Evolutionary conservation across 768 basidiomycete genomes (phyloP).

Genomic region (Galerina sulciceps): DNA sequence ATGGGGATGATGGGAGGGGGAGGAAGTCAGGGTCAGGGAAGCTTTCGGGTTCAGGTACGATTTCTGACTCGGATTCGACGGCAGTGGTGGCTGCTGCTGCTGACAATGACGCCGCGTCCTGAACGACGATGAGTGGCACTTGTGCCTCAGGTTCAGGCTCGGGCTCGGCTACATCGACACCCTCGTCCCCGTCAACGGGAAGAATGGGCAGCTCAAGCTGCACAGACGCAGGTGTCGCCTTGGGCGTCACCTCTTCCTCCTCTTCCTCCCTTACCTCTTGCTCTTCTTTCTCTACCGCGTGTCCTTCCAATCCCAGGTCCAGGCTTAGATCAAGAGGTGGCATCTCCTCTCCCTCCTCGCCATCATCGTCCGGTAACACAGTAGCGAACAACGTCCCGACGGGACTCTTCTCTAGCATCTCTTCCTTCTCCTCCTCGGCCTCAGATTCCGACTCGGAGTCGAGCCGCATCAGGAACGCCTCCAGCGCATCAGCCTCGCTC

Average conservation of each 20-base stretch:
- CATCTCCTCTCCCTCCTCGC: neutral
- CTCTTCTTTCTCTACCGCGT: neutral
- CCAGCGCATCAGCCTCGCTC: neutral
- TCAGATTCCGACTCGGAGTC: neutral
- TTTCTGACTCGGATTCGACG: neutral
- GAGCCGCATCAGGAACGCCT: neutral
- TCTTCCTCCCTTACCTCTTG: slow-evolving; percentile 4
- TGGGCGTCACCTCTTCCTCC: slow-evolving; percentile 18
- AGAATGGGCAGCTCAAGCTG: slow-evolving; percentile 7
- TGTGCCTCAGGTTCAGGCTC: neutral
- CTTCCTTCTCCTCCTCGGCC: neutral
- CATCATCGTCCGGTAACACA: slow-evolving; percentile 9
- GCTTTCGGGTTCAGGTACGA: neutral
- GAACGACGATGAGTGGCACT: neutral
- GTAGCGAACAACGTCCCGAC: slow-evolving; percentile 13
- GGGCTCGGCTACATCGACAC: too few relatives aligned
- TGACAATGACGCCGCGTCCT: neutral
- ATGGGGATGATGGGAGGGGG: slow-evolving; percentile 34
- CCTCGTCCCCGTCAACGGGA: neutral
- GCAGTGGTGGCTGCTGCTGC: neutral
- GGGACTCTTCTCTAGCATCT: slow-evolving; percentile 18
- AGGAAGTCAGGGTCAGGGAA: slow-evolving; percentile 47
- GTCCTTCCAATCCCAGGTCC: neutral
- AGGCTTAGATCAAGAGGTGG: slow-evolving; percentile 2
- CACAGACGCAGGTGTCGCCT: slow-evolving; percentile 10